Evolutionary conservation across 1,139 yeast genomes (phyloP).

Genomic region (Sugiyamaella xylanicola): DNA sequence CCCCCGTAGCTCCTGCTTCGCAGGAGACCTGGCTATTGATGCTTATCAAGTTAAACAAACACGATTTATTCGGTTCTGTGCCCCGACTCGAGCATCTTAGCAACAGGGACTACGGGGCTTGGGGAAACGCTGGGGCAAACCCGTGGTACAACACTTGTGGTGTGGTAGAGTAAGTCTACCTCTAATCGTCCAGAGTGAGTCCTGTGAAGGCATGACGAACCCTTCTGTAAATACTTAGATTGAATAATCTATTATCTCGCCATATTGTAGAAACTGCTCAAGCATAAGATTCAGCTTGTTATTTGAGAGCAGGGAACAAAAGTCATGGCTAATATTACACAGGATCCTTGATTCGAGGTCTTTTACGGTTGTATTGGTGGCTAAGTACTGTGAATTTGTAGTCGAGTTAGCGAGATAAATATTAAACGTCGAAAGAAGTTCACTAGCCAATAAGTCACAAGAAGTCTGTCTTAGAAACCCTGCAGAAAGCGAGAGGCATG

Average conservation of each 20-base stretch:
- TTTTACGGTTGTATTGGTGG: constrained; percentile 18
- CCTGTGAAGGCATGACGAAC: no score
- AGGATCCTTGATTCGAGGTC: constrained; percentile 25
- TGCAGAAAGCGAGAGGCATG: constrained; percentile 24
- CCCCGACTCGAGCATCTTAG: no score
- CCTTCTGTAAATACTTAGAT: background rate
- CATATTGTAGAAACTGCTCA: constrained; percentile 21
- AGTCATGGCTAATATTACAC: constrained; percentile 25
- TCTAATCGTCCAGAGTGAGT: no score
- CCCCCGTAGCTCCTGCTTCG: no score
- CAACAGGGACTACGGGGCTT: no score
- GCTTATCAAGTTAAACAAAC: no score
- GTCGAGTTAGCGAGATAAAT: background rate
- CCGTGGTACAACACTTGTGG: no score
- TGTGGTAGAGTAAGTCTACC: no score
- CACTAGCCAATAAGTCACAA: background rate
- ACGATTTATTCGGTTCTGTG: no score
- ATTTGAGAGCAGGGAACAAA: constrained; percentile 21
- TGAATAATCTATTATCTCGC: constrained; percentile 21
- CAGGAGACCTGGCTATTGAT: no score
- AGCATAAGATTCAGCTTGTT: constrained; percentile 23
- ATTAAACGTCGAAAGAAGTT: constrained; percentile 3
- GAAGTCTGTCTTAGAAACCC: constrained; percentile 21
- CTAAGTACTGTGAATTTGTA: constrained; percentile 7
- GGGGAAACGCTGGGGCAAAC: no score